These are phyloP conservation scores for Drechslerella coelobrocha DNA, from an alignment of 2,329 filamentous ascomycete genomes.

Conservation along the genomic window DNA sequence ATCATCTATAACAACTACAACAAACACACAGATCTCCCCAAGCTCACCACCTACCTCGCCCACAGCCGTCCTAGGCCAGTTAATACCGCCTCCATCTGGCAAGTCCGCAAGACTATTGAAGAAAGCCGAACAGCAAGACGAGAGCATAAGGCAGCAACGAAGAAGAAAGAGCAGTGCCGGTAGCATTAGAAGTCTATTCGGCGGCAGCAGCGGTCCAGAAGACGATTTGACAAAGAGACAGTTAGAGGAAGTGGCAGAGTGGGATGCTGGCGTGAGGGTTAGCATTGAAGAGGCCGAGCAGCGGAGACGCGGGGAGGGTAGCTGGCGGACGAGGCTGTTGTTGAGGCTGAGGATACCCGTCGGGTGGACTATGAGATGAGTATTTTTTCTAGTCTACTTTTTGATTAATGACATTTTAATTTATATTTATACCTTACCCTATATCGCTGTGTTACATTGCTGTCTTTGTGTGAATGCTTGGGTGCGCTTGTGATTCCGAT, in stretches of 20 bases:
- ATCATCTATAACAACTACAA: neutral
- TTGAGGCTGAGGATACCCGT: constrained; percentile 31
- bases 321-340: constrained; percentile 30
- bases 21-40: neutral
- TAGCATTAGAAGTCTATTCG: too few relatives aligned
- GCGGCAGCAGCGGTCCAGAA: constrained; percentile 13
- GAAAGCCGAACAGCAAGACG: constrained; percentile 16
- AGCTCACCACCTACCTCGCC: constrained; percentile 21
- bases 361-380: constrained; percentile 43
- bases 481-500: too few relatives aligned
- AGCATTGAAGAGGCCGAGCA: constrained; percentile 27
- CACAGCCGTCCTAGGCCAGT: constrained; percentile 28
- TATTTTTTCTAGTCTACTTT: neutral
- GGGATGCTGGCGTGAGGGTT: constrained; percentile 19
- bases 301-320: constrained; percentile 18
- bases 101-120: constrained; percentile 30
- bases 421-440: neutral
- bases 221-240: constrained; percentile 17
- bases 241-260: constrained; percentile 37
- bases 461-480: too few relatives aligned
- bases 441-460: constrained; percentile 12
- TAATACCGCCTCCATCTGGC: constrained; percentile 29
- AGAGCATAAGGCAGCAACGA: constrained; percentile 6
- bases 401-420: neutral
- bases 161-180: constrained; percentile 22